Evolutionary conservation across 2,329 filamentous ascomycete species (phyloP).

Genomic region (Pyrenochaeta sp.): DNA sequence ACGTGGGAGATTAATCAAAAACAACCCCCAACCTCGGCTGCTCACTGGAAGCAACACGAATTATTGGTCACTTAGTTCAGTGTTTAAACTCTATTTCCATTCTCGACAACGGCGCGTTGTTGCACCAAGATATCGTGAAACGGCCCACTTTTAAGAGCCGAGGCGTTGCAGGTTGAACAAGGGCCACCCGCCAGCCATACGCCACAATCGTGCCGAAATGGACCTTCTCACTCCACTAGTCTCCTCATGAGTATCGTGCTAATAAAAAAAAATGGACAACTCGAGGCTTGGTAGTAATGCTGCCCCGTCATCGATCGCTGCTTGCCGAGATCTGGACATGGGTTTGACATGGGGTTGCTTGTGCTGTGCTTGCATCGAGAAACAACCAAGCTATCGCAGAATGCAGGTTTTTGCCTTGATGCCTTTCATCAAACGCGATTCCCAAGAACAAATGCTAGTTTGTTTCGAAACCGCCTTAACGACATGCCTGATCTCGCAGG

Average conservation of each 20-base stretch:
- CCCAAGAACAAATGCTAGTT: slow-evolving; percentile 12
- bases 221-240: not conserved
- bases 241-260: not conserved
- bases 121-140: slow-evolving; percentile 12
- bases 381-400: not conserved
- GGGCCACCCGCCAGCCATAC: not conserved
- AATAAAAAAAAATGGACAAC: slow-evolving; percentile 12
- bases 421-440: slow-evolving; percentile 1
- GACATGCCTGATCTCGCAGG: not conserved
- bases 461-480: slow-evolving; percentile 18
- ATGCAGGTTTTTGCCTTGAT: not conserved
- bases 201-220: not conserved
- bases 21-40: slow-evolving; percentile 1
- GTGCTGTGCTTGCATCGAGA: not conserved
- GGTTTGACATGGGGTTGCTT: not conserved
- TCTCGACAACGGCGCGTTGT: not conserved
- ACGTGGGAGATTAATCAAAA: not conserved
- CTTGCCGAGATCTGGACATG: not conserved
- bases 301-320: slow-evolving; percentile 3
- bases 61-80: not conserved
- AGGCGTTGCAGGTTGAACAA: slow-evolving; percentile 3
- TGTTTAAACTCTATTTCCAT: not conserved
- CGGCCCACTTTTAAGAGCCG: slow-evolving; percentile 1
- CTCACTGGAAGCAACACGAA: too few relatives aligned
- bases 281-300: slow-evolving; percentile 1